Conservation (phyloP, 2,329 filamentous ascomycete genomes). For the Plectosphaerella cucumerina region DNA sequence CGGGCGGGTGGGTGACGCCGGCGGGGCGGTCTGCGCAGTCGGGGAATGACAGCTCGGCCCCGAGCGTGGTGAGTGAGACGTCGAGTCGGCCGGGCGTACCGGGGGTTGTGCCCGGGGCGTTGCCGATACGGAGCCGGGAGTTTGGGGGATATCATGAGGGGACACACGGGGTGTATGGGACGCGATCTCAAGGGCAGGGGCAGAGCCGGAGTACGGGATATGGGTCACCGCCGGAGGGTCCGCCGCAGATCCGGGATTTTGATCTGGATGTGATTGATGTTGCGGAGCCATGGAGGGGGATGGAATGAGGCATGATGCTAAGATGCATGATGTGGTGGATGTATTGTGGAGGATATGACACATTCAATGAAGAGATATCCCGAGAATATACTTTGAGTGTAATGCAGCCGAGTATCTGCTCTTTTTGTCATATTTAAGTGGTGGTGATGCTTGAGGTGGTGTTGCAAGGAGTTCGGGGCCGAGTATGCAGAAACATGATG, state of each 20-base stretch:
- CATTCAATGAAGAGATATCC: too few relatives aligned
- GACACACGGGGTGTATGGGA: neutral
- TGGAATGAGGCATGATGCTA: constrained; percentile 4
- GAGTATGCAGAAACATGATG: too few relatives aligned
- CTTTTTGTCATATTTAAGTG: too few relatives aligned
- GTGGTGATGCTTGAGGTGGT: too few relatives aligned
- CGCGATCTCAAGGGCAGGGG: neutral
- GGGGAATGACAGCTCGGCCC: constrained; percentile 19
- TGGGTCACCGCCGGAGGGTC: neutral
- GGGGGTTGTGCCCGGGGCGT: constrained; percentile 1
- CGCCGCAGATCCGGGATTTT: constrained; percentile 30
- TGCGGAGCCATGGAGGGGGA: constrained; percentile 15
- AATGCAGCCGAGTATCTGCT: too few relatives aligned
- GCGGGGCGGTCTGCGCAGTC: constrained; percentile 18
- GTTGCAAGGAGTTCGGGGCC: too few relatives aligned
- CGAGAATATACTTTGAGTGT: too few relatives aligned
- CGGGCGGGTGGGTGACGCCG: constrained; percentile 4
- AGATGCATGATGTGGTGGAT: neutral
- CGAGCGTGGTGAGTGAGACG: constrained; percentile 22
- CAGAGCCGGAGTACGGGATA: neutral
- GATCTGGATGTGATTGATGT: constrained; percentile 29
- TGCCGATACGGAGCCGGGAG: constrained; percentile 12
- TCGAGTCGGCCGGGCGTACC: constrained; percentile 6
- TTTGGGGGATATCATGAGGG: neutral
- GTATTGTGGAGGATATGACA: too few relatives aligned